Evolutionary conservation across 768 basidiomycete species (phyloP), one percentile per base, ranked within the genome.

Genomic region (Neoboletus brunneissimus): DNA sequence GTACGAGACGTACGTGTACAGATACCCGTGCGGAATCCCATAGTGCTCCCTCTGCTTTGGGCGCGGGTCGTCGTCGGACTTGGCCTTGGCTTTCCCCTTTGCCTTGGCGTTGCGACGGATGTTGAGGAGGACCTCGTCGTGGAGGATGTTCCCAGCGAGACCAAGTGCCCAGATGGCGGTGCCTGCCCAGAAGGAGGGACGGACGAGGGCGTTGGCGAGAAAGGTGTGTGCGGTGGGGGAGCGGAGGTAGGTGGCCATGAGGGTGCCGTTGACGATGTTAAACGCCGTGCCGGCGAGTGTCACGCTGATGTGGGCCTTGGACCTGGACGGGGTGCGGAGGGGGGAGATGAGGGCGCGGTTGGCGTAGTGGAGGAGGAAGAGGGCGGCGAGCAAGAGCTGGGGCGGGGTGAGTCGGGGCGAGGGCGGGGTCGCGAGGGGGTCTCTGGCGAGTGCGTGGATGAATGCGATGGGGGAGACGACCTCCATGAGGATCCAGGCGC

Each of bases 111-210:
- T 84, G 58, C 89, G 81, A 7, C 94, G 84, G 51, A 98, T 83
- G 64, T 88, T 78, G 66, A 93, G 78, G 10, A 98, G 83, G 29
- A 98, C 79, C 69, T 97, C 94, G 73, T 98, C 96, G 71, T 97
- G 94, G 34, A 81, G 75, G 32, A 97, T 75, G 72, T 98, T 98
- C 0, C 92, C 91, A 0, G 67, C 73, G 42, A 94, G 79, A 0
- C 96, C 96, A 0, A 75, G 34, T 0, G 76, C 75, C 89, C 92
- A 98, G 3, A 94, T 64, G 0, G 55, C 64, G 13, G 90, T 65
- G 3, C 90, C 91, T 4, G 72, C 37, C 76, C 84, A 86, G 73
- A 93, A 94, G 1, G 63, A 65, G 16, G 78, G 70, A 8, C 73
- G 72, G 13, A 54, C 32, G 31, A 67, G 65, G 7, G 75, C 70